These are phyloP conservation scores for Paramecium bursaria DNA, from an alignment of 73 alveolate genomes.

Conservation along the genomic window DNA sequence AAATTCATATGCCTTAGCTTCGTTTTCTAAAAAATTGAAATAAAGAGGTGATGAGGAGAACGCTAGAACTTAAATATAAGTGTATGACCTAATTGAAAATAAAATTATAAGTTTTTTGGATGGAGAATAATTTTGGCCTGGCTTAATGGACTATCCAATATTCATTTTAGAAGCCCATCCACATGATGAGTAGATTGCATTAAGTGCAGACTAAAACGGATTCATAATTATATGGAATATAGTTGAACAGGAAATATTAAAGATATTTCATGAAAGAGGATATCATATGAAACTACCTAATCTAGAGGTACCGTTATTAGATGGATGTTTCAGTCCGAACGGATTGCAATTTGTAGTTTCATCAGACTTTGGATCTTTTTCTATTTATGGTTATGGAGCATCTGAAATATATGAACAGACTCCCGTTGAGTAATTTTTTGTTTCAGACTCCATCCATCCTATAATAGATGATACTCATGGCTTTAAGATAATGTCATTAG, in stretches of 20 bases:
- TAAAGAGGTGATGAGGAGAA: constrained; percentile 64
- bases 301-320: constrained; percentile 68
- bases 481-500: constrained; percentile 49
- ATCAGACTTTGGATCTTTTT: constrained; percentile 65
- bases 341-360: constrained; percentile 64
- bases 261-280: constrained; percentile 70
- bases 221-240: constrained; percentile 55
- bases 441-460: constrained; percentile 59
- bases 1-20: constrained; percentile 61
- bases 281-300: constrained; percentile 66
- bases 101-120: constrained; percentile 31
- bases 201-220: constrained; percentile 67
- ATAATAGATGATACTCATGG: constrained; percentile 62
- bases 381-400: constrained; percentile 66
- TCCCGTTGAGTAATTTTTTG: constrained; percentile 66
- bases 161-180: constrained; percentile 70
- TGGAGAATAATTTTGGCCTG: constrained; percentile 10
- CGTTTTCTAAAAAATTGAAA: constrained; percentile 62
- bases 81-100: constrained; percentile 29
- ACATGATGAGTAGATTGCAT: constrained; percentile 47
- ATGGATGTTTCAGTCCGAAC: constrained; percentile 71
- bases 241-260: constrained; percentile 20
- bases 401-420: constrained; percentile 52
- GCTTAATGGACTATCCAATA: constrained; percentile 27
- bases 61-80: constrained; percentile 43